phyloP scores from a whole-genome alignment of 2,329 filamentous ascomycete genomes.

The Dothideomycetes sp. region DNA sequence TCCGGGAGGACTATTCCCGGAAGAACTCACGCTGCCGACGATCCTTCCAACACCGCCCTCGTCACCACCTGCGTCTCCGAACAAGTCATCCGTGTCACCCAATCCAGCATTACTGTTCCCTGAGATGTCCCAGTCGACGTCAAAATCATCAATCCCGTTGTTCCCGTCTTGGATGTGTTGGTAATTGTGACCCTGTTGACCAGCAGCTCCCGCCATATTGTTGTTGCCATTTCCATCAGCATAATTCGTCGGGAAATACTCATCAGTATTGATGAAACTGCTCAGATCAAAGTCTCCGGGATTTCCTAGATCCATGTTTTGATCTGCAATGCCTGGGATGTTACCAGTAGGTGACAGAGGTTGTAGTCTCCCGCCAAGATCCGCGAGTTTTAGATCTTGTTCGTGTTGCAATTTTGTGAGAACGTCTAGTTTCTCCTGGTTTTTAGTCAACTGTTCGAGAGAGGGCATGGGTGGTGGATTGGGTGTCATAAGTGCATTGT shows the following conservation, averaged over 20 bases:
- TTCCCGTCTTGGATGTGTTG: too few species aligned
- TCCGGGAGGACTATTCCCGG: conserved; percentile 28
- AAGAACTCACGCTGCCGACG: conserved; percentile 35
- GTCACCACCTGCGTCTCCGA: conserved; percentile 10
- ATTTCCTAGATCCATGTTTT: conserved; percentile 29
- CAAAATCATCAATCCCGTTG: conserved; percentile 13
- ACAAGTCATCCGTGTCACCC: conserved; percentile 15
- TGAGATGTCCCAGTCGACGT: conserved; percentile 21
- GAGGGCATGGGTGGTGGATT: conserved; percentile 46
- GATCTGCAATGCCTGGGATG: conserved; percentile 57
- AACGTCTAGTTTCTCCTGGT: conserved; percentile 66
- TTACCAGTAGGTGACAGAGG: conserved; percentile 72
- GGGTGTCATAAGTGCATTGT: conserved; percentile 50
- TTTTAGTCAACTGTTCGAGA: conserved; percentile 57
- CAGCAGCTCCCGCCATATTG: too few species aligned
- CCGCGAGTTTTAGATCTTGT: conserved; percentile 67
- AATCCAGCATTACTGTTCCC: conserved; percentile 11
- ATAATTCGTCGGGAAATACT: too few species aligned
- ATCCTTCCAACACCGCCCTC: conserved; percentile 21
- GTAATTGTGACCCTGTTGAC: too few species aligned
- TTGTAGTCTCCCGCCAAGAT: conserved; percentile 63
- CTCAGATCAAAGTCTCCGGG: conserved; percentile 44
- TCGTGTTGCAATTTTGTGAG: conserved; percentile 70
- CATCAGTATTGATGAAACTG: conserved; percentile 49
- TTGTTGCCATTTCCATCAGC: background rate